Base-by-base conservation (phyloP, 2,329 filamentous ascomycete species). In the Penicillium sclerotigenum region DNA sequence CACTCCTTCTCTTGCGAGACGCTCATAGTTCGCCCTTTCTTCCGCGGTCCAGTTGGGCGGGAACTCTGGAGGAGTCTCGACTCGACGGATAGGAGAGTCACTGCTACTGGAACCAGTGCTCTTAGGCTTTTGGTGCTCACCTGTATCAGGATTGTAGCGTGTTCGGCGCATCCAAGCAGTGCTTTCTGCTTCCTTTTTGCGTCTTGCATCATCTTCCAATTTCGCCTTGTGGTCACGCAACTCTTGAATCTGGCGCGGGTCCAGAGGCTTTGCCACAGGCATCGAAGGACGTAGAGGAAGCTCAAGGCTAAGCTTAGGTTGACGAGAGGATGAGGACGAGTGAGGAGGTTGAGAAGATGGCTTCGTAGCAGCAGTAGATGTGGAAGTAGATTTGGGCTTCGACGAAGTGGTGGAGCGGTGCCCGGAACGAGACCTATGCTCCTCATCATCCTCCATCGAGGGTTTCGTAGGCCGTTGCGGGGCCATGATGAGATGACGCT, bases 111-210 rank as follows among this genome's bases (percentile, higher is more conserved):
- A 46, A 13, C 47, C 53, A 22, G 40, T 46, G 24, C 33, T 40
- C 26, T 33, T 40, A 2, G 47, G 38, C 47, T 26, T 36, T 16
- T 6, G 5, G 5, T 28, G 38, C 14, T 52, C 40, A 7, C 33
- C 40, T 2, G 26, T n/a, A 2, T 45, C 26, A 13, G 47, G 31
- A n/a, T 55, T 26, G 11, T 29, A 29, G n/a, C 37, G 29, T 0
- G 29, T 26, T 34, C 52, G 46, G 10, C 52, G 52, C 52, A 54
- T 54, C 52, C 52, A 54, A 16, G 52, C 52, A 34, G 52, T 54
- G 2, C 5, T 20, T 24, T 54, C 52, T 14, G 6, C 45, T 5
- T 33, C 29, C 9, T 42, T 50, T 14, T 37, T 54, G 28, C 36
- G 36, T 2, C n/a, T 36, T 10, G 29, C 52, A 0, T 42, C 45